These are phyloP conservation scores for Chytridium lagenaria DNA, from an alignment of 371 early-diverging fungal genomes.

Conservation along the genomic window DNA sequence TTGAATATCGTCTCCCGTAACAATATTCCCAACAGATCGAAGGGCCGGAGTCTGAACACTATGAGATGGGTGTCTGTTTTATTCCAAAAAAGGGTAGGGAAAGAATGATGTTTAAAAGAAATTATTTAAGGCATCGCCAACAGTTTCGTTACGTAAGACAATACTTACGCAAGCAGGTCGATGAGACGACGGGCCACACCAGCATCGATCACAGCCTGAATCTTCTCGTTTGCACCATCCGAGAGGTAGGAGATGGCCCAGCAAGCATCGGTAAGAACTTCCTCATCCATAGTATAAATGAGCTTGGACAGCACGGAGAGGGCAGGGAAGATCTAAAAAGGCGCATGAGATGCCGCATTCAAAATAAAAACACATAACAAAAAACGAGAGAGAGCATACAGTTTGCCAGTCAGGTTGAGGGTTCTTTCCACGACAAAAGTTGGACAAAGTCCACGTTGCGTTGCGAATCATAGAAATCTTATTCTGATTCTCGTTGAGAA, in stretches of 20 bases:
- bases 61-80: conserved; percentile 69
- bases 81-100: too few relatives aligned
- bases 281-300: conserved; percentile 89
- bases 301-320: conserved; percentile 89
- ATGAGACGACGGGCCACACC: conserved; percentile 93
- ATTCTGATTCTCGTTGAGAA: conserved; percentile 80
- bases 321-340: conserved; percentile 86
- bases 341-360: too few relatives aligned
- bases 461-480: conserved; percentile 96
- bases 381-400: conserved; percentile 59
- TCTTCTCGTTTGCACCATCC: conserved; percentile 94
- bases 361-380: too few relatives aligned
- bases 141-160: too few relatives aligned
- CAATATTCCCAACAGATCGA: conserved; percentile 99
- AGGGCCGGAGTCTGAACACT: conserved; percentile 97
- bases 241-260: conserved; percentile 99
- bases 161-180: conserved; percentile 79
- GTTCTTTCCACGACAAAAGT: conserved; percentile 98
- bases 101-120: too few relatives aligned
- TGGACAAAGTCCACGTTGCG: conserved; percentile 99
- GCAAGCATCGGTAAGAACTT: conserved; percentile 96
- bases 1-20: conserved; percentile 98
- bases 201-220: conserved; percentile 95
- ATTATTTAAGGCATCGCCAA: too few relatives aligned
- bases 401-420: conserved; percentile 92